Percentiles rank a stretch among this genome's conserved stretches.
These are phyloP conservation scores for Ogataea ganodermae DNA, from an alignment of 805 yeast genomes.

Conservation along the genomic window DNA sequence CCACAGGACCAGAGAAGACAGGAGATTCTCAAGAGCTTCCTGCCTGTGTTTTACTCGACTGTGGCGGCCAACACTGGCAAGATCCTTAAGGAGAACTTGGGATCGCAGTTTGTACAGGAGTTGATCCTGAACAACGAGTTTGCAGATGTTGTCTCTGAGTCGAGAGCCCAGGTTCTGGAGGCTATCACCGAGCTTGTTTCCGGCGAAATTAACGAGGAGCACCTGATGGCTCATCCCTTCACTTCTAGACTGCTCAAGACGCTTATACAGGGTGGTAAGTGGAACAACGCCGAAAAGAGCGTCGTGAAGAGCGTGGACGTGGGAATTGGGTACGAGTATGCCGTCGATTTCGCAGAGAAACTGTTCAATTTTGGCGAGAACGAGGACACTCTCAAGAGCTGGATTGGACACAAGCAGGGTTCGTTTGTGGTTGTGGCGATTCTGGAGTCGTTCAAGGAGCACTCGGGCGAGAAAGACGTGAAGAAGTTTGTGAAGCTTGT, in stretches of 20 bases:
- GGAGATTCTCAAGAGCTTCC: constrained; percentile 65
- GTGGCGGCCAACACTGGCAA: constrained; percentile 52
- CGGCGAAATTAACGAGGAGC: constrained; percentile 67
- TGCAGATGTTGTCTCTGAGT: constrained; percentile 34
- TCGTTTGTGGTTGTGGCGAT: constrained; percentile 82
- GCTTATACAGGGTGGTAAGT: constrained; percentile 82
- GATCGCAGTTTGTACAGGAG: constrained; percentile 83
- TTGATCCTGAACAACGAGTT: constrained; percentile 52
- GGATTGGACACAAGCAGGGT: constrained; percentile 68
- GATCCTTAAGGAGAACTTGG: constrained; percentile 68
- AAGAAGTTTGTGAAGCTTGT: constrained; percentile 55
- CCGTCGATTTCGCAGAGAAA: constrained; percentile 48
- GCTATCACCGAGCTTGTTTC: constrained; percentile 58
- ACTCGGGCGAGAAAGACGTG: constrained; percentile 40
- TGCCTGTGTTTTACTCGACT: constrained; percentile 63
- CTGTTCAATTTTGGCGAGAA: constrained; percentile 52
- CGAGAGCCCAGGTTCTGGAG: constrained; percentile 50
- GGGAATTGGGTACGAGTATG: constrained; percentile 62
- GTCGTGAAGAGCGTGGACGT: constrained; percentile 44
- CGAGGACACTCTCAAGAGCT: constrained; percentile 51
- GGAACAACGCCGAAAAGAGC: constrained; percentile 65
- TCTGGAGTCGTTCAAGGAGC: constrained; percentile 60
- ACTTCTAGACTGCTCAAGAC: constrained; percentile 73
- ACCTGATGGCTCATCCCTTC: constrained; percentile 70
- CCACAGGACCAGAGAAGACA: constrained; percentile 73